Conservation (phyloP, 768 basidiomycete species). For the Myochromella boudieri region DNA sequence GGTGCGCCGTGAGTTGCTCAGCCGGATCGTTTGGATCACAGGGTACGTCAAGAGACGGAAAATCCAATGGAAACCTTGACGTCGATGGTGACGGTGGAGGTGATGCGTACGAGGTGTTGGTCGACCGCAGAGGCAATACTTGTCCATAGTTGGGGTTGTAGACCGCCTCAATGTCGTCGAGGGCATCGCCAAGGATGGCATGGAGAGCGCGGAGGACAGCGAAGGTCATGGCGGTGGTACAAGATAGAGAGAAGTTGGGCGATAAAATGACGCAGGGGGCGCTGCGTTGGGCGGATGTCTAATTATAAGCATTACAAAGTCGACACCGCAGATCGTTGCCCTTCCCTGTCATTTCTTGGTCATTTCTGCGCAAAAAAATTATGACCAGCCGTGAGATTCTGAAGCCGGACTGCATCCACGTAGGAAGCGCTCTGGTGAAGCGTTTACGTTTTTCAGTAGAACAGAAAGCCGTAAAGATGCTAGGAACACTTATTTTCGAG, state of each 20-base stretch:
- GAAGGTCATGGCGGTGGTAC: slow-evolving; percentile 57
- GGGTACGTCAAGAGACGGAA: slow-evolving; percentile 55
- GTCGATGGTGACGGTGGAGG: slow-evolving; percentile 30
- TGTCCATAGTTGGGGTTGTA: slow-evolving; percentile 35
- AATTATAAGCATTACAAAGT: slow-evolving; percentile 14
- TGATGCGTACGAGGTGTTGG: slow-evolving; percentile 25
- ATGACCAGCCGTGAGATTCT: no score
- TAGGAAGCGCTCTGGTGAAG: background rate
- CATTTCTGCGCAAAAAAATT: no score
- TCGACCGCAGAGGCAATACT: slow-evolving; percentile 8
- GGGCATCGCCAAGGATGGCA: slow-evolving; percentile 63
- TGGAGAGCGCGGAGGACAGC: slow-evolving; percentile 63
- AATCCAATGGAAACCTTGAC: slow-evolving; percentile 38
- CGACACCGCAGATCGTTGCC: slow-evolving; percentile 18
- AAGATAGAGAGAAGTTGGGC: slow-evolving; percentile 2
- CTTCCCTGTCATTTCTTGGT: slow-evolving; percentile 19
- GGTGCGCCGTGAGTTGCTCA: slow-evolving; percentile 60
- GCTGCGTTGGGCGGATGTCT: slow-evolving; percentile 7
- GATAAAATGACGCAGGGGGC: slow-evolving; percentile 1
- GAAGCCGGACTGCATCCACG: background rate
- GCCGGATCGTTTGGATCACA: slow-evolving; percentile 43
- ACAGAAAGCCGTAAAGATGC: slow-evolving; percentile 15
- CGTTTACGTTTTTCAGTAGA: background rate
- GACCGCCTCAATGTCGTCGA: slow-evolving; percentile 66
- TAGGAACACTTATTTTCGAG: slow-evolving; percentile 8